Conservation (phyloP, 2,329 filamentous ascomycete species). For the Fusarium albosuccineum region DNA sequence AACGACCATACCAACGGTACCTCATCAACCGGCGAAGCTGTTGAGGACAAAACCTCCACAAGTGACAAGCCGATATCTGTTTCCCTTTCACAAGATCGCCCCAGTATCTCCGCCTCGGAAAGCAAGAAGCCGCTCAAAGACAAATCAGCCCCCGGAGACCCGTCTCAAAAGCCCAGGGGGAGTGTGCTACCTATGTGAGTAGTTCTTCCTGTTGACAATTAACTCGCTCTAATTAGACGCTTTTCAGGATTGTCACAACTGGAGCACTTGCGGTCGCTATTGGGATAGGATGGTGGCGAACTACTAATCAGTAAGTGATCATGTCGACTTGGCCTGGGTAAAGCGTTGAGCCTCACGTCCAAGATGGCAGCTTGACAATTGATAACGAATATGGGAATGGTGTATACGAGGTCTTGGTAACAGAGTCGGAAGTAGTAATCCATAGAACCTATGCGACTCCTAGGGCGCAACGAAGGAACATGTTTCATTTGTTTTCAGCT, state of each 20-base stretch:
- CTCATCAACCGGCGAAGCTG: conserved; percentile 8
- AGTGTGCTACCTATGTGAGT: conserved; percentile 40
- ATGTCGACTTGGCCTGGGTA: conserved; percentile 23
- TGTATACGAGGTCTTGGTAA: conserved; percentile 7
- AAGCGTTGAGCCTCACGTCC: conserved; percentile 5
- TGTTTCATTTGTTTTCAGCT: conserved; percentile 15
- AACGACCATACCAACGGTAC: conserved; percentile 4
- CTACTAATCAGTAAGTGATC: conserved; percentile 30
- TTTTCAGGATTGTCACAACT: conserved; percentile 41
- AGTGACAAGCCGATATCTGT: background rate
- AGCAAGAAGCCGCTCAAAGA: conserved; percentile 13
- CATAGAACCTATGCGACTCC: conserved; percentile 29
- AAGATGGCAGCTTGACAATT: conserved; percentile 2
- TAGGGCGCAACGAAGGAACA: conserved; percentile 26
- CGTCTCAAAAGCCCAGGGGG: conserved; percentile 19
- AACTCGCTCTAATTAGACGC: too few relatives aligned
- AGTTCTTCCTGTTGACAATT: too few relatives aligned
- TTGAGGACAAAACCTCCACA: conserved; percentile 2
- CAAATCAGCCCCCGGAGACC: conserved; percentile 10
- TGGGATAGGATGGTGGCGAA: conserved; percentile 46
- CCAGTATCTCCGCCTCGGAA: background rate
- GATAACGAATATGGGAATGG: conserved; percentile 18
- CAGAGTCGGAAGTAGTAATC: conserved; percentile 10
- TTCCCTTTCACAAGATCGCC: conserved; percentile 1
- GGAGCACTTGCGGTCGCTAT: conserved; percentile 44